A percentile compares a stretch with the other conserved stretches of the same genome.
phyloP scores from a whole-genome alignment of 129 eudicot genomes.

The Tagetes patula region DNA sequence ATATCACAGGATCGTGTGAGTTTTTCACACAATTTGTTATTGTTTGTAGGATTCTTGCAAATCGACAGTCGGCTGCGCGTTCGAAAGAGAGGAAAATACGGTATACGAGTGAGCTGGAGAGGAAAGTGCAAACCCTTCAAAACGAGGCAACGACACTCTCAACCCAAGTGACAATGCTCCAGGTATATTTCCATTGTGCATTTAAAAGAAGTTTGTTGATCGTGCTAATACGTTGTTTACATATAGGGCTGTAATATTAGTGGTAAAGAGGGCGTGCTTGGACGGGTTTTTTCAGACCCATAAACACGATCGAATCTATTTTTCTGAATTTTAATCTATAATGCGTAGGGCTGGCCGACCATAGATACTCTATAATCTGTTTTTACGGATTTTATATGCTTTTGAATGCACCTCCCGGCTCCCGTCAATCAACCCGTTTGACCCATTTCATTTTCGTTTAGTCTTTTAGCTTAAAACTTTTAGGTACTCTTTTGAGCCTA shows the following conservation, averaged over 20 bases:
- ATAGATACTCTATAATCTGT: neutral
- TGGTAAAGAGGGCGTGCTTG: neutral
- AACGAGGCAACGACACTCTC: slow-evolving; percentile 88
- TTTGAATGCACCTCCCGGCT: neutral
- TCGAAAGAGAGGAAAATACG: slow-evolving; percentile 81
- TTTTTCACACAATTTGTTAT: neutral
- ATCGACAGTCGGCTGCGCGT: slow-evolving; percentile 94
- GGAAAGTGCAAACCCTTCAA: slow-evolving; percentile 93
- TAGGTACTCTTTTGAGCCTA: neutral
- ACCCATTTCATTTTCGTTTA: neutral
- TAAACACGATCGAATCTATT: neutral
- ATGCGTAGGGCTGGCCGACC: too few species aligned
- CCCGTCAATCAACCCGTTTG: neutral
- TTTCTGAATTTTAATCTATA: too few species aligned
- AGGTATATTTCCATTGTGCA: slow-evolving; percentile 39
- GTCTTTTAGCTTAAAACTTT: neutral
- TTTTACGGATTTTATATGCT: neutral
- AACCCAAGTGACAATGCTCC: slow-evolving; percentile 80
- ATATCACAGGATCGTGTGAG: neutral
- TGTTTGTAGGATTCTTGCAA: slow-evolving; percentile 75
- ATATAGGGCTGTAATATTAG: neutral
- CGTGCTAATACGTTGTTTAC: too few species aligned
- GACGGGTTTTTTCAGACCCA: neutral
- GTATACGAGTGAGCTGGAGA: slow-evolving; percentile 82
- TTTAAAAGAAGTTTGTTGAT: too few species aligned